These are phyloP conservation scores for Evernia prunastri DNA, from an alignment of 495 filamentous ascomycete genomes.

Conservation along the genomic window DNA sequence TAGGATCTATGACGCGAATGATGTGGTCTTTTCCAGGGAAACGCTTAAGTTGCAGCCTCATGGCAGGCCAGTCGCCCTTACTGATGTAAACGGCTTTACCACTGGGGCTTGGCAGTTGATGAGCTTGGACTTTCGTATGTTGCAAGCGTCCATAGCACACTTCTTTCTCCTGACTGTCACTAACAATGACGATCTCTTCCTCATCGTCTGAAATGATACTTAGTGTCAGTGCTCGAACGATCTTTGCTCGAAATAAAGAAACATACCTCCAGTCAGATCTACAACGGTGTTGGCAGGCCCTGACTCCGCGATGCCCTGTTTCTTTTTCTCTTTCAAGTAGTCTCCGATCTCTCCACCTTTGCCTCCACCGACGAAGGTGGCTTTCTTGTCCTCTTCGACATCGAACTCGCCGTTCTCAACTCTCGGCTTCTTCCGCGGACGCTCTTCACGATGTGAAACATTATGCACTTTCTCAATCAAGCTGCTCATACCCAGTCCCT, in stretches of 20 bases:
- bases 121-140: constrained; percentile 59
- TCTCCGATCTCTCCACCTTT: constrained; percentile 54
- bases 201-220: constrained; percentile 28
- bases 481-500: constrained; percentile 29
- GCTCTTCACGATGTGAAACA: constrained; percentile 55
- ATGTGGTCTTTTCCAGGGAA: constrained; percentile 45
- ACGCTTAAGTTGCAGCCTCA: constrained; percentile 62
- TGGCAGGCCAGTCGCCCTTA: constrained; percentile 57
- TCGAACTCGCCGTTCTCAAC: constrained; percentile 29
- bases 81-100: constrained; percentile 41
- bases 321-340: constrained; percentile 52
- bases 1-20: constrained; percentile 65
- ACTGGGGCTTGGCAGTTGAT: constrained; percentile 58
- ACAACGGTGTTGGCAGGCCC: constrained; percentile 42
- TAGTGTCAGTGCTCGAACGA: neutral
- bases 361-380: constrained; percentile 38
- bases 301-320: constrained; percentile 40
- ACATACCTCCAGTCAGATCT: constrained; percentile 56
- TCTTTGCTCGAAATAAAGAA: constrained; percentile 9
- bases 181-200: constrained; percentile 45
- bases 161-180: constrained; percentile 46
- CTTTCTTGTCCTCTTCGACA: constrained; percentile 39
- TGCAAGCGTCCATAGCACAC: constrained; percentile 84
- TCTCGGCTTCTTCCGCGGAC: constrained; percentile 62
- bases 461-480: constrained; percentile 65